Evolutionary conservation across 257 asterid genomes (phyloP), one percentile per base, ranked within the genome.

Genomic region (Solanum lignicaule): DNA sequence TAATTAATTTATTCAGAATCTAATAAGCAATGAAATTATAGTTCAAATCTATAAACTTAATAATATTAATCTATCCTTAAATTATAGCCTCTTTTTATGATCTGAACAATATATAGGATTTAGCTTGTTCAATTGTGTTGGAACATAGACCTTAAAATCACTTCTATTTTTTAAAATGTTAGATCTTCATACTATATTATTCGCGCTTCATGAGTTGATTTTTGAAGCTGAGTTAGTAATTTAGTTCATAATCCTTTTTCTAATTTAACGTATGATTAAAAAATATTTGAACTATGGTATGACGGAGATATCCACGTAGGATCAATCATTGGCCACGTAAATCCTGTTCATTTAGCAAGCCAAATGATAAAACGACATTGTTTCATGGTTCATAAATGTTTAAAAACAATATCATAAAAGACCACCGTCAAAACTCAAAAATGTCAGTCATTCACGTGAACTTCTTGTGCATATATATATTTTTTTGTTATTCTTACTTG

Each of bases 391-490:
- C 82, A 74, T 73, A 21, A 9, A 9, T 12, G 10, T 38, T 14
- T 3, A 11, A 75, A 36, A 36, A 75, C 21, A 75, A 10, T 75
- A 72, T 83, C 60, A 87, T 82, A 43, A 85, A 85, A 88, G 87
- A 88, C 85, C 93, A 93, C 91, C 91, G 95, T 0, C 43, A 38
- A 33, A 33, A 33, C 35, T 93, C 78, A 74, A 15, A 27, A 87
- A 55, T 55, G 91, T 91, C 87, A 89, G 90, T 58, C 21, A 43
- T 89, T 91, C 93, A 93, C 96, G 92, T 92, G 94, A 86, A 87
- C 29, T 72, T 92, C 91, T 84, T 90, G 87, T 89, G 91, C 88
- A 35, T 35, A 35, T 35, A 38, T 38, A 38, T 9, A 2, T 60
- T 58, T 52, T 52, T 4, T 46, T 2, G 0, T 14, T 52, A 15